phyloP scores from a whole-genome alignment of 805 yeast species.

The Groenewaldozyma tartarivorans region DNA sequence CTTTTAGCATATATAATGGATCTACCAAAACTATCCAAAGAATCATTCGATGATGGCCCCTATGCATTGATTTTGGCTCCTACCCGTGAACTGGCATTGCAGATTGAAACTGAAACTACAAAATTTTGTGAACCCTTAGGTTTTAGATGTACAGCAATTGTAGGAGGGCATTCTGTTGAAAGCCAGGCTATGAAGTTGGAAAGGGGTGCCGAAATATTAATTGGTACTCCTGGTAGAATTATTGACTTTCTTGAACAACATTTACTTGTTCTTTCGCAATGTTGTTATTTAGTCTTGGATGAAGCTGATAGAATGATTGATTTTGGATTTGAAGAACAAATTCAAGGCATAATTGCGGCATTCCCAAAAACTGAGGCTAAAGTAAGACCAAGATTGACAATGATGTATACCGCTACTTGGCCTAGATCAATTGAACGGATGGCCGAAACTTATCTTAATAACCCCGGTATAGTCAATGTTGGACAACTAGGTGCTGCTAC shows the following conservation, averaged over 20 bases:
- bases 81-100: slow-evolving; percentile 87
- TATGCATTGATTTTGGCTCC: slow-evolving; percentile 76
- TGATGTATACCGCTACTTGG: slow-evolving; percentile 95
- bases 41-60: slow-evolving; percentile 52
- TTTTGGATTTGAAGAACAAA: slow-evolving; percentile 83
- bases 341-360: slow-evolving; percentile 46
- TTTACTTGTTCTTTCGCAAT: slow-evolving; percentile 47
- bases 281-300: slow-evolving; percentile 69
- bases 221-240: slow-evolving; percentile 92
- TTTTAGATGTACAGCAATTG: slow-evolving; percentile 47
- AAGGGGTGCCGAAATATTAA: slow-evolving; percentile 64
- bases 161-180: slow-evolving; percentile 85
- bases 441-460: slow-evolving; percentile 48
- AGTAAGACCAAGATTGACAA: slow-evolving; percentile 40
- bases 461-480: slow-evolving; percentile 56
- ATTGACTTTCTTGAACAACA: slow-evolving; percentile 69
- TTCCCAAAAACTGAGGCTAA: slow-evolving; percentile 34
- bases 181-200: slow-evolving; percentile 53
- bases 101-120: slow-evolving; percentile 59
- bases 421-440: slow-evolving; percentile 62
- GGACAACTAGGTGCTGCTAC: slow-evolving; percentile 60
- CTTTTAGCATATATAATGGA: slow-evolving; percentile 45
- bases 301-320: slow-evolving; percentile 96
- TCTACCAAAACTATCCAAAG: slow-evolving; percentile 38
- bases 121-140: slow-evolving; percentile 36